A percentile compares a stretch with the other conserved stretches of the same genome.
Evolutionary conservation across 2,329 filamentous ascomycete genomes (phyloP).

Genomic region (Neopestalotiopsis rosae): DNA sequence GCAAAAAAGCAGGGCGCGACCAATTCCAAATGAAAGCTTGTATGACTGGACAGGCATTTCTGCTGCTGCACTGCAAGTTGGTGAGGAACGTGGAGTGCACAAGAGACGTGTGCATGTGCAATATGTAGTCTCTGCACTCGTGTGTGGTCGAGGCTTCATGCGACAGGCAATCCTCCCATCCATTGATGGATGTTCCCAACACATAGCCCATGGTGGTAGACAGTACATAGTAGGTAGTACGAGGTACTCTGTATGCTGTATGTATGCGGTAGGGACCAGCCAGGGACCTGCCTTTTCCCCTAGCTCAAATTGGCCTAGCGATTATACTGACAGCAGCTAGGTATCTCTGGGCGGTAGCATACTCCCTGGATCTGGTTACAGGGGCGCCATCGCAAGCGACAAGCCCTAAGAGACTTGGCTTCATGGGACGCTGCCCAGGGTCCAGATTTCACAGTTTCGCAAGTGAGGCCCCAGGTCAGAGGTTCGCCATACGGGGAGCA

Average conservation of each 20-base stretch:
- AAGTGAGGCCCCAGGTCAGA: background rate
- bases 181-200: no score
- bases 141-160: background rate
- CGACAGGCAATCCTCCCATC: no score
- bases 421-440: background rate
- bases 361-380: background rate
- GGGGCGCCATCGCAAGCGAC: background rate
- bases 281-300: background rate
- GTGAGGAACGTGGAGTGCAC: background rate
- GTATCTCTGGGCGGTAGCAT: background rate
- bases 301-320: slow-evolving; percentile 8
- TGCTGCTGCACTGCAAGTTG: background rate
- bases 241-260: background rate
- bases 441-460: background rate
- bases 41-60: background rate
- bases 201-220: background rate
- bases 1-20: background rate
- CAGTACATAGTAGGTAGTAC: background rate
- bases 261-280: background rate
- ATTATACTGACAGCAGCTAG: slow-evolving; percentile 8
- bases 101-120: background rate
- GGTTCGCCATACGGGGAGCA: background rate
- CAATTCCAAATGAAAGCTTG: no score
- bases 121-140: background rate
- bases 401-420: background rate